A percentile compares a stretch with the other conserved stretches of the same genome.
These are phyloP conservation scores for Tylopilus sp. DNA, from an alignment of 768 basidiomycete species.

Conservation along the genomic window DNA sequence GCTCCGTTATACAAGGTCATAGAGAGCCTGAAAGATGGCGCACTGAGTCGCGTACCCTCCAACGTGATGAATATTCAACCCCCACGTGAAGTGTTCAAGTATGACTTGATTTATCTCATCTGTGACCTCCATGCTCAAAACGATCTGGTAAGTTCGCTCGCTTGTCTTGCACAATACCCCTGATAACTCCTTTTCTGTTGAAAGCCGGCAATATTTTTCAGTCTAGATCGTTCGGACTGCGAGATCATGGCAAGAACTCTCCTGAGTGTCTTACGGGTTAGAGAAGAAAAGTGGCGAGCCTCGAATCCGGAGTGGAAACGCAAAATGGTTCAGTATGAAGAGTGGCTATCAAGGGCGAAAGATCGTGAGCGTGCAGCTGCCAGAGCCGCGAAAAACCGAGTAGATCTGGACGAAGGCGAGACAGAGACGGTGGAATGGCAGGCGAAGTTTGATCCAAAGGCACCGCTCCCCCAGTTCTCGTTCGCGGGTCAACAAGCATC, in stretches of 20 bases:
- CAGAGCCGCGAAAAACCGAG: conserved; percentile 38
- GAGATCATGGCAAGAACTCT: conserved; percentile 49
- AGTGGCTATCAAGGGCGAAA: conserved; percentile 45
- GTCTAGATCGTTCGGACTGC: conserved; percentile 58
- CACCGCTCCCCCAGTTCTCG: conserved; percentile 57
- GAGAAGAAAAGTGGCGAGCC: conserved; percentile 50
- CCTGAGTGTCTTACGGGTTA: conserved; percentile 31
- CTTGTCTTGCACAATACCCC: neutral
- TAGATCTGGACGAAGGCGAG: conserved; percentile 25
- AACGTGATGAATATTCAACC: conserved; percentile 34
- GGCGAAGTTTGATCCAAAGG: conserved; percentile 52
- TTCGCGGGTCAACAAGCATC: conserved; percentile 45
- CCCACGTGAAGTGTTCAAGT: conserved; percentile 26
- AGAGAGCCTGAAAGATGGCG: conserved; percentile 37
- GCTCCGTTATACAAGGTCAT: conserved; percentile 41
- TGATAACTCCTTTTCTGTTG: neutral
- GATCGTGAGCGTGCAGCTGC: conserved; percentile 45
- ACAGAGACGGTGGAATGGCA: conserved; percentile 42
- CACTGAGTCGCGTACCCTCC: conserved; percentile 23
- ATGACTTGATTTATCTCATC: conserved; percentile 49
- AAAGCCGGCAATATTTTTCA: conserved; percentile 67
- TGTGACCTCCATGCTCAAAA: conserved; percentile 53
- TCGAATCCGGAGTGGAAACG: conserved; percentile 44
- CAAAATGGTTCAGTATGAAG: conserved; percentile 50
- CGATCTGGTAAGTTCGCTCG: conserved; percentile 44